These are phyloP conservation scores for Salvia splendens DNA, from an alignment of 257 asterid genomes.

Conservation along the genomic window DNA sequence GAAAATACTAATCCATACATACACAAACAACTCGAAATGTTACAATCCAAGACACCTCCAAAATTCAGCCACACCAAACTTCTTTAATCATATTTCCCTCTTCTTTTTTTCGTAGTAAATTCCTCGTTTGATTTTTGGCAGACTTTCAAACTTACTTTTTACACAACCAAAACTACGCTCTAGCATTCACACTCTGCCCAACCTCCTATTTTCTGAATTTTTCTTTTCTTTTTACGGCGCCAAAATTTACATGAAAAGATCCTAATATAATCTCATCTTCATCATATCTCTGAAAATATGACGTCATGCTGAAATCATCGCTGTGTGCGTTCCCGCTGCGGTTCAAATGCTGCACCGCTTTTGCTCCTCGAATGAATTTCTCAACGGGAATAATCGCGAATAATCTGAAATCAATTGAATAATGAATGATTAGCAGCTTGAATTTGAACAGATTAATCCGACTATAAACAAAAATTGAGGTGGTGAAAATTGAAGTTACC, in stretches of 20 bases:
- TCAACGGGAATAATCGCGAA: slow-evolving; percentile 33
- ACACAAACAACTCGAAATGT: slow-evolving; percentile 26
- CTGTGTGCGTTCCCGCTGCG: slow-evolving; percentile 28
- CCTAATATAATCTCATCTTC: slow-evolving; percentile 37
- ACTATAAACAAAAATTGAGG: background rate
- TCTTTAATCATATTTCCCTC: slow-evolving; percentile 35
- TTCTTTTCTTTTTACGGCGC: slow-evolving; percentile 24
- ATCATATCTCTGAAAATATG: slow-evolving; percentile 31
- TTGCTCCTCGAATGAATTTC: slow-evolving; percentile 48
- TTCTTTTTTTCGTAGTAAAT: background rate
- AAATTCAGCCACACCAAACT: slow-evolving; percentile 40
- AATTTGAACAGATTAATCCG: background rate
- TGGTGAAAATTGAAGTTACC: slow-evolving; percentile 28
- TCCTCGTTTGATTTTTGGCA: slow-evolving; percentile 27
- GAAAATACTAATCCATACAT: slow-evolving; percentile 25
- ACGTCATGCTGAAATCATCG: slow-evolving; percentile 34
- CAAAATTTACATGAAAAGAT: slow-evolving; percentile 34
- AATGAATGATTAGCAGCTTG: background rate
- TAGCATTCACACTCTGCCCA: slow-evolving; percentile 35
- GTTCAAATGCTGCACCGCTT: slow-evolving; percentile 58
- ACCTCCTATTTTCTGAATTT: slow-evolving; percentile 33
- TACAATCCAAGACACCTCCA: slow-evolving; percentile 21
- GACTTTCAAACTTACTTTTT: slow-evolving; percentile 38
- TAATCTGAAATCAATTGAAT: slow-evolving; percentile 32
- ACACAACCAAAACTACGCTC: slow-evolving; percentile 27